Conservation (phyloP, 129 eudicot species). For the Silybum marianum region DNA sequence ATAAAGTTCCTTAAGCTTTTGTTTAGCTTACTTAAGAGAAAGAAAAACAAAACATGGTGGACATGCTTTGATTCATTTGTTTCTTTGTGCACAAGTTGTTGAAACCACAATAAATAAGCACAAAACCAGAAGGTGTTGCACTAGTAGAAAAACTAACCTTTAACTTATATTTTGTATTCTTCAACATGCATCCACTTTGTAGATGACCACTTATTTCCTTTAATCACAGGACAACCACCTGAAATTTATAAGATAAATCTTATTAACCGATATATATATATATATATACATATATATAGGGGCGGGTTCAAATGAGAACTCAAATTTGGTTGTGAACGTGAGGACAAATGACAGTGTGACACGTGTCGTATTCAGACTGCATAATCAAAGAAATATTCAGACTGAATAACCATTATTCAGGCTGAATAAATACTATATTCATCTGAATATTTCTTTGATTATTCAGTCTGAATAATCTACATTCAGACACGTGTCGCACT, state of each 20-base stretch:
- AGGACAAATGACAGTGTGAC: too few relatives aligned
- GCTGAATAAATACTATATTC: too few relatives aligned
- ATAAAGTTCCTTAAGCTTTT: constrained; percentile 14
- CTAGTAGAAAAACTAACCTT: constrained; percentile 28
- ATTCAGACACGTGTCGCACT: too few relatives aligned
- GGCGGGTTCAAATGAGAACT: too few relatives aligned
- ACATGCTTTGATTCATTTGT: constrained; percentile 5
- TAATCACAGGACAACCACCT: constrained; percentile 98
- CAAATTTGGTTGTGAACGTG: too few relatives aligned
- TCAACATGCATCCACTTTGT: constrained; percentile 96
- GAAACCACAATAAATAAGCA: constrained; percentile 3
- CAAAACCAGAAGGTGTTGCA: constrained; percentile 9
- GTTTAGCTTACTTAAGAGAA: constrained; percentile 4
- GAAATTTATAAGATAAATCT: constrained; percentile 9
- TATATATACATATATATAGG: too few relatives aligned
- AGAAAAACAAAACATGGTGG: constrained; percentile 8
- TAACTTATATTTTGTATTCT: constrained; percentile 65
- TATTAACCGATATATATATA: constrained; percentile 8
- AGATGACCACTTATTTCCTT: constrained; percentile 96
- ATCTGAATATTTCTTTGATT: too few relatives aligned
- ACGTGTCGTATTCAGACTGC: too few relatives aligned
- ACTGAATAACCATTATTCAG: too few relatives aligned
- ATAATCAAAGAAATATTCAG: too few relatives aligned
- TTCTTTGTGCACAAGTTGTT: not conserved
- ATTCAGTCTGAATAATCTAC: too few relatives aligned